Percentiles rank a stretch among this genome's conserved stretches.
Evolutionary conservation across 1,284 basidiomycete species (phyloP).

Genomic region (Cutaneotrichosporon cutaneum): DNA sequence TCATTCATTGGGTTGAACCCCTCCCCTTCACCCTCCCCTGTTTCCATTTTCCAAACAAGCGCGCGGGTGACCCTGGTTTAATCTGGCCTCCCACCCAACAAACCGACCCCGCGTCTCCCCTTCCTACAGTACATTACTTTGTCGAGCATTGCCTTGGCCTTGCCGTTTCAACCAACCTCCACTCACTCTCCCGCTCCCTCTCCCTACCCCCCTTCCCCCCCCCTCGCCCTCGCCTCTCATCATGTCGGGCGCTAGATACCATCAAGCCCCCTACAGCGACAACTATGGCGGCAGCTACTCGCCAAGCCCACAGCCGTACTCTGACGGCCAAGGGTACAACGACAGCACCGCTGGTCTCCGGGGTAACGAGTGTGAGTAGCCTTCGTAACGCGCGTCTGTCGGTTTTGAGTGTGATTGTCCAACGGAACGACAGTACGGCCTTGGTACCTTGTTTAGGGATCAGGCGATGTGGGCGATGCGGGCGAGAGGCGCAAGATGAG

Average conservation of each 20-base stretch:
- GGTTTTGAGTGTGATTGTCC: background rate
- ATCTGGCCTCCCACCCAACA: background rate
- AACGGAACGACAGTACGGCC: background rate
- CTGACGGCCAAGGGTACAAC: background rate
- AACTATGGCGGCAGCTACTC: constrained; percentile 3
- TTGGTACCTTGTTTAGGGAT: too few relatives aligned
- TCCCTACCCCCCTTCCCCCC: background rate
- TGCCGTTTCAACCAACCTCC: too few relatives aligned
- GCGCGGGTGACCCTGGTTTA: background rate
- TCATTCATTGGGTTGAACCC: background rate
- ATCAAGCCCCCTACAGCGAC: constrained; percentile 7
- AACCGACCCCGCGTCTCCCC: too few relatives aligned
- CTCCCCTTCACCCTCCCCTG: background rate
- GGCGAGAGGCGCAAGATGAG: too few relatives aligned
- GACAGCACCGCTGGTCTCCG: constrained; percentile 1
- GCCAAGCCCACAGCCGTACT: constrained; percentile 6
- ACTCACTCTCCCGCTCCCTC: background rate
- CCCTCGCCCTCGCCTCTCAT: background rate
- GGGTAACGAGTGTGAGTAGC: background rate
- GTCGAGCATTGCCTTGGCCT: background rate
- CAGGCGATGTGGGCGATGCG: too few relatives aligned
- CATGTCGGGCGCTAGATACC: constrained; percentile 9
- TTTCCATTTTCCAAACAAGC: background rate
- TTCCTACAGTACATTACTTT: background rate
- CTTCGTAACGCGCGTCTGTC: background rate